These are phyloP conservation scores for Lactuca saligna DNA, from an alignment of 129 eudicot species.

Conservation along the genomic window DNA sequence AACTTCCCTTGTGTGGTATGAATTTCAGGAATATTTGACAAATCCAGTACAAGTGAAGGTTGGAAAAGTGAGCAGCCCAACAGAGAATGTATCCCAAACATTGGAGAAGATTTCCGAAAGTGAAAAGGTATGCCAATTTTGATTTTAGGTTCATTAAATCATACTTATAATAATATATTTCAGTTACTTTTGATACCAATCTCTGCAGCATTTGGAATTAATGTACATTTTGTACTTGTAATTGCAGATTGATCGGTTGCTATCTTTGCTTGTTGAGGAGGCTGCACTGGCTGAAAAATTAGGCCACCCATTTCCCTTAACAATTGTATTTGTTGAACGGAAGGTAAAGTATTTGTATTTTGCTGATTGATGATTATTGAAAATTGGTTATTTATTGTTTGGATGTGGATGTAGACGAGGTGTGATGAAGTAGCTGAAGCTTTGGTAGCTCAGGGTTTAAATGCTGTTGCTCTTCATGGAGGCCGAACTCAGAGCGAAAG, in stretches of 20 bases:
- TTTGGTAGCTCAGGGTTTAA: conserved; percentile 65
- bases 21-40: conserved; percentile 62
- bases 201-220: conserved; percentile 13
- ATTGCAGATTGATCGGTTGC: conserved; percentile 70
- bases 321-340: conserved; percentile 89
- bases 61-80: conserved; percentile 88
- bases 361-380: neutral
- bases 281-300: conserved; percentile 63
- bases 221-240: neutral
- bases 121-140: conserved; percentile 60
- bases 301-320: conserved; percentile 66
- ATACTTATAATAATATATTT: neutral
- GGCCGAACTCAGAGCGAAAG: conserved; percentile 84
- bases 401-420: conserved; percentile 52
- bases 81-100: conserved; percentile 70
- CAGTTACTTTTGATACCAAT: neutral
- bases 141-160: neutral
- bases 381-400: conserved; percentile 3
- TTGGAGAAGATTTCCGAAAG: conserved; percentile 77
- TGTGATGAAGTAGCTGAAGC: conserved; percentile 95
- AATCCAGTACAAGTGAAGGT: conserved; percentile 82
- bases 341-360: conserved; percentile 43
- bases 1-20: conserved; percentile 1
- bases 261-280: conserved; percentile 78
- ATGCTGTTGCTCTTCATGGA: conserved; percentile 88